Evolutionary conservation across 1,139 yeast species (phyloP), one percentile per base, ranked within the genome.

Genomic region (Geotrichum siamense): DNA sequence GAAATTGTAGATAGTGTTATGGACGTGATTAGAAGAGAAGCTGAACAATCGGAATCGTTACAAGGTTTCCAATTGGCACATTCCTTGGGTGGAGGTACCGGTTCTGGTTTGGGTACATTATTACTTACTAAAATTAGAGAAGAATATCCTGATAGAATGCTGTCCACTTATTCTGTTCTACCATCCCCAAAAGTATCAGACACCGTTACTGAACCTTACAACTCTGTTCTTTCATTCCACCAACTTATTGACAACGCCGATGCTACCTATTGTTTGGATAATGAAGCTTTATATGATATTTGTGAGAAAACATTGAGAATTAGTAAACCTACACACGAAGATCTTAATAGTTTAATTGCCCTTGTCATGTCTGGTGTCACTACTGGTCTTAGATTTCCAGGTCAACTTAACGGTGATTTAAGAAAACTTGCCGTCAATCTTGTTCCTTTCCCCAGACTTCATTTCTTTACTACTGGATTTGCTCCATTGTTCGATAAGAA

Each of bases 31-130:
- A 63, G 74, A 26, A 62, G 73, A 30, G 74, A 69, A 53, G 71
- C 70, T n/a, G 73, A 69, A 53, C 62, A 61, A 37, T 57, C 69
- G 28, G 74, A 69, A 55, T 60, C 68, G 17, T 57, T 69, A 39
- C 73, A 69, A 51, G 73, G 73, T n/a, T 69, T 69, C 61, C 73
- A 69, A 57, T 58, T 69, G 45, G 65, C 72, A 29, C 73, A 69
- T 57, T 69, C 73, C 15, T 59, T 69, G 21, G 73, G 73, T 45
- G 73, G 73, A 47, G 73, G 73, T 47, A 69, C 73, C 38, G 73
- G 73, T 35, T 64, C 70, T 37, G 73, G 73, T 33, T 57, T 69
- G 57, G 73, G 73, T 21, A 69, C 74, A 21, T 55, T 68, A 41
- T 53, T 69, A 50, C 56, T 69, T 49, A 59, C 67, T 37, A 57